These are phyloP conservation scores for Linaria vulgaris DNA, from an alignment of 257 asterid genomes.

Conservation along the genomic window DNA sequence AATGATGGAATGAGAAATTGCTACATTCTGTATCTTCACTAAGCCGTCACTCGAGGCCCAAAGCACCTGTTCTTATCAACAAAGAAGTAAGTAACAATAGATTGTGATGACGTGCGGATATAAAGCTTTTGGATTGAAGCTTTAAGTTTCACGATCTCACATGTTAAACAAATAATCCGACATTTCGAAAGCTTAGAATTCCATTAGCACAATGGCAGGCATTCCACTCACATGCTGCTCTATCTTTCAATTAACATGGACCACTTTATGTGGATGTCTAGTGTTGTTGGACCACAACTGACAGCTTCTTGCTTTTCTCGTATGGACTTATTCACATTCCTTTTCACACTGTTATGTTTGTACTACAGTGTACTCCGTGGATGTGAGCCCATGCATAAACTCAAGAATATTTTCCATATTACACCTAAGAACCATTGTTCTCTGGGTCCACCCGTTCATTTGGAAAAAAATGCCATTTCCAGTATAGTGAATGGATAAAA, in stretches of 20 bases:
- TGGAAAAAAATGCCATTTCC: background rate
- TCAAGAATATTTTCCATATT: background rate
- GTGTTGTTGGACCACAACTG: constrained; percentile 55
- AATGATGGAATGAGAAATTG: too few relatives aligned
- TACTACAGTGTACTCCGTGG: background rate
- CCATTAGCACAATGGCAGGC: background rate
- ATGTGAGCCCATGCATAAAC: constrained; percentile 22
- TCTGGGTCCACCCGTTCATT: constrained; percentile 10
- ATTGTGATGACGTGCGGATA: too few relatives aligned
- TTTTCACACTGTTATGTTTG: constrained; percentile 21
- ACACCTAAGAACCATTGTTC: constrained; percentile 5
- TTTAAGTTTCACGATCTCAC: constrained; percentile 27
- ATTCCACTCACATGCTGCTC: constrained; percentile 26
- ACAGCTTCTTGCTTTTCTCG: constrained; percentile 28
- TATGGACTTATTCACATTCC: constrained; percentile 28
- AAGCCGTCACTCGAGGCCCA: too few relatives aligned
- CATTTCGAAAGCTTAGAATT: background rate
- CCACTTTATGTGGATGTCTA: constrained; percentile 46
- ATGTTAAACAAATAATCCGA: constrained; percentile 2
- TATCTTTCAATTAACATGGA: constrained; percentile 36
- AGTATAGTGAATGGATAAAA: too few relatives aligned
- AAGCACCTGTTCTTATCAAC: too few relatives aligned
- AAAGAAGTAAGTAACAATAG: too few relatives aligned
- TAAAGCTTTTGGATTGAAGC: constrained; percentile 51
- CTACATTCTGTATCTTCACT: too few relatives aligned